phyloP scores from a whole-genome alignment of 148 eudicot species.

The Fallopia convolvulus region DNA sequence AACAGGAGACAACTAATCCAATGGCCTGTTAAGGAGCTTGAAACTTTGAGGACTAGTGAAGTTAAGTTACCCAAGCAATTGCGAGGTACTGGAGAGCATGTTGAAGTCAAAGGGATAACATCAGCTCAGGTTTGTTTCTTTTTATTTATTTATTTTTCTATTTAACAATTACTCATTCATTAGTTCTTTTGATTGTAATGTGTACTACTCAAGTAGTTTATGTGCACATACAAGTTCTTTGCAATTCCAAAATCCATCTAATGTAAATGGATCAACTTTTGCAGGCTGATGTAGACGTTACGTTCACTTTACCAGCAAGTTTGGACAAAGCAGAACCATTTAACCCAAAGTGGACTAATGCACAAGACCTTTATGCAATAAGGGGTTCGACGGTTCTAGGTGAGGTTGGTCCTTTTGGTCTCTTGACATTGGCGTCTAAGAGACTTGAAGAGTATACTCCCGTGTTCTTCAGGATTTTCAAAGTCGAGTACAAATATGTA shows the following conservation, averaged over 20 bases:
- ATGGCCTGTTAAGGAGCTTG: slow-evolving; percentile 50
- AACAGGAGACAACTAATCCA: slow-evolving; percentile 42
- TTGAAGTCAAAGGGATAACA: slow-evolving; percentile 33
- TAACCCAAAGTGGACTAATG: slow-evolving; percentile 42
- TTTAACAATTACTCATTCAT: neutral
- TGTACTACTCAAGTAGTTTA: no score
- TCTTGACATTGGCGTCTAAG: slow-evolving; percentile 40
- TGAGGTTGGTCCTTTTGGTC: slow-evolving; percentile 79
- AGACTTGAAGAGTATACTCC: slow-evolving; percentile 43
- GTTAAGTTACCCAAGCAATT: slow-evolving; percentile 11
- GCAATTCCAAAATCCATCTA: neutral
- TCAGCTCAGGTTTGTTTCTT: slow-evolving; percentile 36
- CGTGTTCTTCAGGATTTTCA: slow-evolving; percentile 41
- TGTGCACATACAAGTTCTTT: no score
- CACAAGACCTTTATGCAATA: slow-evolving; percentile 34
- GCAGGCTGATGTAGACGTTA: slow-evolving; percentile 61
- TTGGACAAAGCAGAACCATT: slow-evolving; percentile 45
- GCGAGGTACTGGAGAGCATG: neutral
- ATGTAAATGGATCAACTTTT: neutral
- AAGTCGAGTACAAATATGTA: slow-evolving; percentile 21
- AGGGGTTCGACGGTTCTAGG: slow-evolving; percentile 41
- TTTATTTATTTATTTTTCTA: neutral
- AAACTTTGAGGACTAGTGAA: slow-evolving; percentile 25
- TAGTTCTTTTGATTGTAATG: neutral
- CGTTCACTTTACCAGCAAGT: slow-evolving; percentile 30